Base-by-base conservation (phyloP, 176 grass and related monocot species). In the Raddia guianensis region DNA sequence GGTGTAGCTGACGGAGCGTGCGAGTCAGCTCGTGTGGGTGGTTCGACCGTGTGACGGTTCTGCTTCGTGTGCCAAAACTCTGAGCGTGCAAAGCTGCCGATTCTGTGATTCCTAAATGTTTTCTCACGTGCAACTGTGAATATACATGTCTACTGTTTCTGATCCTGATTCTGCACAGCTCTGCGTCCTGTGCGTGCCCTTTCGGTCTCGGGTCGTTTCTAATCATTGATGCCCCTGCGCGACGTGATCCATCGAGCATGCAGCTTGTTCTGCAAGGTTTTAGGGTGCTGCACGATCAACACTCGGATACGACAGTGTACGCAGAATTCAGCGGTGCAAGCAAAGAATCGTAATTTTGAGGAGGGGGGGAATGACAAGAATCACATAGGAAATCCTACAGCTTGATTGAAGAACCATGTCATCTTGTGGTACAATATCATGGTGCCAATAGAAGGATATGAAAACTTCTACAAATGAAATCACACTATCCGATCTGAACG, bases 71-170 rank as follows among this genome's bases (percentile, higher is more conserved):
- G 68, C 51, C 74, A 7, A 53, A 7, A 53, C 68, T 83, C 40
- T 64, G 53, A 48, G 21, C 51, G 61, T 21, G 11, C 57, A 80
- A 86, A 80, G 66, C 70, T 83, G 58, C 65, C 80, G 58, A 2
- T 60, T 37, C 57, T 74, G 44, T 73, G 40, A 74, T 67, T 69
- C 47, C n/a, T 49, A 11, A 11, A 10, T 67, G 56, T 21, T 20
- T 20, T 67, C 60, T 77, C 10, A 72, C 71, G 72, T 82, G 15
- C 60, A 27, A 27, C 27, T 27, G 27, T 27, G 27, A 27, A 27
- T 27, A 27, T 27, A 27, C 27, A 81, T 49, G 34, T 60, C 45
- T 53, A 18, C 27, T 48, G 44, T 64, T 67, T 70, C 52, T 0
- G 18, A 48, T 77, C 43, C 12, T 0, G 18, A 48, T 82, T 43